Conservation (phyloP, 176 grass and related monocot species). For the Cenchrus purpureus region DNA sequence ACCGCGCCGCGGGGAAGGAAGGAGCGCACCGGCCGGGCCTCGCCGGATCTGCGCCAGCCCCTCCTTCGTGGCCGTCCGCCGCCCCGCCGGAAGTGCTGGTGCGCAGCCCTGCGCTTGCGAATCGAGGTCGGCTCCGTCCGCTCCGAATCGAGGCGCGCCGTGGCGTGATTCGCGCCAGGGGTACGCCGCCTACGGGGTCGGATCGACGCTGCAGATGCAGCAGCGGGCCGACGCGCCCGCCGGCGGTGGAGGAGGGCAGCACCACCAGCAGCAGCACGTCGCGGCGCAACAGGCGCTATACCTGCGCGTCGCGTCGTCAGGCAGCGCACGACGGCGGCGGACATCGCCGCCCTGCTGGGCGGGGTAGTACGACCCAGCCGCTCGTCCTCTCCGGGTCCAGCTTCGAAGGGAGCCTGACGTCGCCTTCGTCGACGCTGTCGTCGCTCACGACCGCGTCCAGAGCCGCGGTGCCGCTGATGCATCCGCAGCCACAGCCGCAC, state of each 20-base stretch:
- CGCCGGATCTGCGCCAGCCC: too few relatives aligned
- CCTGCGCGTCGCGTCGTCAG: conserved; percentile 49
- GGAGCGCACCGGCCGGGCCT: too few relatives aligned
- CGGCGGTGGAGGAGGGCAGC: conserved; percentile 52
- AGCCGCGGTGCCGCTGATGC: conserved; percentile 40
- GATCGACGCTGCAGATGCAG: conserved; percentile 37
- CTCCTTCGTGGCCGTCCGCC: too few relatives aligned
- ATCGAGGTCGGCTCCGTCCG: too few relatives aligned
- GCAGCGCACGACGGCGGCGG: conserved; percentile 53
- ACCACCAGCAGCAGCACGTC: conserved; percentile 54
- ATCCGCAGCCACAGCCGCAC: conserved; percentile 37
- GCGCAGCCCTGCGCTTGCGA: too few relatives aligned
- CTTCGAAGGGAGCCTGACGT: conserved; percentile 45
- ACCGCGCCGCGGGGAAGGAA: too few relatives aligned
- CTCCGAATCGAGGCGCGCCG: conserved; percentile 38
- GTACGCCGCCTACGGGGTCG: conserved; percentile 47
- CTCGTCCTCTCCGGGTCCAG: conserved; percentile 49
- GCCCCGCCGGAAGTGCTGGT: too few relatives aligned
- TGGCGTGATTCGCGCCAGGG: conserved; percentile 72
- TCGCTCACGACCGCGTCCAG: conserved; percentile 61
- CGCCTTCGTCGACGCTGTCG: conserved; percentile 57
- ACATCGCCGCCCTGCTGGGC: conserved; percentile 48
- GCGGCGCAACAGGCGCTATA: conserved; percentile 69
- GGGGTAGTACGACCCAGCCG: conserved; percentile 15
- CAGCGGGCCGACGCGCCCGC: conserved; percentile 45